These are phyloP conservation scores for Pseudodiploospora longispora DNA, from an alignment of 2,329 filamentous ascomycete genomes.

Conservation along the genomic window DNA sequence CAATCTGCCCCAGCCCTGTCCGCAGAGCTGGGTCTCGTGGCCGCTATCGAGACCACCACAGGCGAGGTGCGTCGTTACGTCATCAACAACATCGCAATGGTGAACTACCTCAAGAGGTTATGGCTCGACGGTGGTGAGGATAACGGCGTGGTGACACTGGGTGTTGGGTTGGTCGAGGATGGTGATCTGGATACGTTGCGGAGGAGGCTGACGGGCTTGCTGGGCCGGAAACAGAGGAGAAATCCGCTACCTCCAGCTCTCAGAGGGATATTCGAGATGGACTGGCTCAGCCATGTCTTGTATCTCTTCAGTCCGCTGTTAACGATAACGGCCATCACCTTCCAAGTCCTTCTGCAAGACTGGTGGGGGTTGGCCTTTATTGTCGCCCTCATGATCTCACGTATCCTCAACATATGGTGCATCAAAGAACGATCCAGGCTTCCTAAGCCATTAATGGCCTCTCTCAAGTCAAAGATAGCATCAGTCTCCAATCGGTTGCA, in stretches of 20 bases:
- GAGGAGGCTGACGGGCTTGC: slow-evolving; percentile 10
- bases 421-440: slow-evolving; percentile 41
- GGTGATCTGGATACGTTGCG: slow-evolving; percentile 16
- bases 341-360: slow-evolving; percentile 40
- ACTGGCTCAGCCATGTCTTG: slow-evolving; percentile 39
- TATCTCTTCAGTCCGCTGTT: slow-evolving; percentile 40
- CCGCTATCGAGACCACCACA: slow-evolving; percentile 9
- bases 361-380: slow-evolving; percentile 45
- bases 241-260: too few relatives aligned
- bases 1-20: slow-evolving; percentile 29
- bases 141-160: slow-evolving; percentile 17
- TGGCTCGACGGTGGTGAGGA: slow-evolving; percentile 13
- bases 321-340: slow-evolving; percentile 33
- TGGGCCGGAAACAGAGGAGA: neutral
- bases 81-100: slow-evolving; percentile 44
- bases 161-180: slow-evolving; percentile 17
- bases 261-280: slow-evolving; percentile 21
- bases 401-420: slow-evolving; percentile 47
- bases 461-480: neutral
- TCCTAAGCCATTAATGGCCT: neutral
- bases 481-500: neutral
- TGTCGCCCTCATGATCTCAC: slow-evolving; percentile 41
- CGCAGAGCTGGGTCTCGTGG: slow-evolving; percentile 14
- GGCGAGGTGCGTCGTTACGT: slow-evolving; percentile 22
- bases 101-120: slow-evolving; percentile 33